These are phyloP conservation scores for Daedaleopsis sinensis DNA, from an alignment of 768 basidiomycete species.

Conservation along the genomic window DNA sequence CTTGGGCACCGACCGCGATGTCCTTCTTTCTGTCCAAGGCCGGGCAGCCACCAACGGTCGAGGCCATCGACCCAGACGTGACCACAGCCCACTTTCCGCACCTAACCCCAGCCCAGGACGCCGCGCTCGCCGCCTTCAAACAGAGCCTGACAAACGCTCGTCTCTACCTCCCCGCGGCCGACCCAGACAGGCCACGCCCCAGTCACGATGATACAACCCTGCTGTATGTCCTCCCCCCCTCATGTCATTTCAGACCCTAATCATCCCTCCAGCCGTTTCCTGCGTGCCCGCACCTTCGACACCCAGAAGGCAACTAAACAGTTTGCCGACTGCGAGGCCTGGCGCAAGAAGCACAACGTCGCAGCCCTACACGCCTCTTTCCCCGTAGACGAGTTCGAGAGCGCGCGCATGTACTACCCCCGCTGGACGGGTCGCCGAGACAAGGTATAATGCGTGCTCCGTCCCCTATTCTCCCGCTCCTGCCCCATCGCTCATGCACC, in stretches of 20 bases:
- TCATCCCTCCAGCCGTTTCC: slow-evolving; percentile 65
- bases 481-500: not conserved
- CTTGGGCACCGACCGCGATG: slow-evolving; percentile 2
- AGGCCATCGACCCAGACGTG: slow-evolving; percentile 24
- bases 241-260: too few relatives aligned
- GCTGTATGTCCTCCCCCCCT: slow-evolving; percentile 9
- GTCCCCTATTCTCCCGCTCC: not conserved
- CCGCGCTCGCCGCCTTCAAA: slow-evolving; percentile 57
- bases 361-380: slow-evolving; percentile 65
- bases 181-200: slow-evolving; percentile 25
- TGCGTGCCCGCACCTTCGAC: slow-evolving; percentile 77
- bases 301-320: slow-evolving; percentile 65
- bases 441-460: slow-evolving; percentile 48
- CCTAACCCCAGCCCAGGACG: slow-evolving; percentile 51
- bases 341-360: slow-evolving; percentile 67
- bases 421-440: slow-evolving; percentile 82
- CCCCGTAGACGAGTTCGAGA: slow-evolving; percentile 59
- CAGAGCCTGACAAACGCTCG: slow-evolving; percentile 47
- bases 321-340: slow-evolving; percentile 66
- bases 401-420: slow-evolving; percentile 67
- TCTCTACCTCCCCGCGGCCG: slow-evolving; percentile 49
- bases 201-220: slow-evolving; percentile 67
- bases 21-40: slow-evolving; percentile 6
- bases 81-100: slow-evolving; percentile 57
- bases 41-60: slow-evolving; percentile 12